phyloP scores from a whole-genome alignment of 2,329 filamentous ascomycete species.

The Dactylella cylindrospora region DNA sequence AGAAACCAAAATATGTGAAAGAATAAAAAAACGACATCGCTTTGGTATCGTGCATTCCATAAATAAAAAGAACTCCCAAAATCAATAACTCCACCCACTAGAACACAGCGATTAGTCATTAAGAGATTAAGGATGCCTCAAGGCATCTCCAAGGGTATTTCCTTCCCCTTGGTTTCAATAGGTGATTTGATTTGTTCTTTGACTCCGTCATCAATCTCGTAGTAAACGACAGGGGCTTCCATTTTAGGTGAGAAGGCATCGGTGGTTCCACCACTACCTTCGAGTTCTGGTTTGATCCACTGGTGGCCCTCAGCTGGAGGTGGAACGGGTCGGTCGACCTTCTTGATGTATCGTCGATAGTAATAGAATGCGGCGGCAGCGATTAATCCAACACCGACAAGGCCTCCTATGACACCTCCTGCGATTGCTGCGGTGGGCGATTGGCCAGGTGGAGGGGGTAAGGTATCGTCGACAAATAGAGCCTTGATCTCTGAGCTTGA shows the following conservation, averaged over 20 bases:
- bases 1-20: too few relatives aligned
- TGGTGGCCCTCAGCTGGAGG: constrained; percentile 28
- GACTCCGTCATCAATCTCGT: constrained; percentile 17
- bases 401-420: constrained; percentile 26
- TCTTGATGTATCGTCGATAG: constrained; percentile 23
- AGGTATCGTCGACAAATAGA: constrained; percentile 13
- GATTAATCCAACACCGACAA: constrained; percentile 14
- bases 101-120: constrained; percentile 15
- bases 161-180: constrained; percentile 21
- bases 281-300: constrained; percentile 39
- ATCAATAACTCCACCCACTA: constrained; percentile 1
- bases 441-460: background rate
- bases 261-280: constrained; percentile 13
- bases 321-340: constrained; percentile 13
- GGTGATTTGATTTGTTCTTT: background rate
- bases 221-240: background rate
- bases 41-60: too few relatives aligned
- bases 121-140: constrained; percentile 11
- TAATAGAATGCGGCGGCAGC: constrained; percentile 9
- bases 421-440: constrained; percentile 21
- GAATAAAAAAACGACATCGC: constrained; percentile 17
- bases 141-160: constrained; percentile 32
- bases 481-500: constrained; percentile 18
- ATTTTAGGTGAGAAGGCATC: constrained; percentile 4
- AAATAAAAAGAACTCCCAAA: background rate